These are phyloP conservation scores for Lepidium africanum DNA, from an alignment of 345 rosid genomes.

Conservation along the genomic window DNA sequence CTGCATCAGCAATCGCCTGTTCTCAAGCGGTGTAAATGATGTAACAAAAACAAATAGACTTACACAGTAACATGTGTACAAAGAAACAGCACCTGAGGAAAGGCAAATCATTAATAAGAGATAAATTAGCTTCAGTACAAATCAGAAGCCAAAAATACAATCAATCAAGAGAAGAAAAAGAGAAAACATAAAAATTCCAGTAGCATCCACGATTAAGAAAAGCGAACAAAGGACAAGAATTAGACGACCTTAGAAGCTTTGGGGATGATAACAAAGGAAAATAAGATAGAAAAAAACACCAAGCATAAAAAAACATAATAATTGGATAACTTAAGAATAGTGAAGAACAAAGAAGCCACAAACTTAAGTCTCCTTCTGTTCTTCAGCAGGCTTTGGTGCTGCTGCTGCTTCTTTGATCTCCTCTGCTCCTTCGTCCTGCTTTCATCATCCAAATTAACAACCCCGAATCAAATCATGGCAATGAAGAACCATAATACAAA, in stretches of 20 bases:
- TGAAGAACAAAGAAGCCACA: slow-evolving; percentile 10
- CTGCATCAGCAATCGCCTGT: too few species aligned
- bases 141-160: not conserved
- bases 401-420: slow-evolving; percentile 67
- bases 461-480: not conserved
- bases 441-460: not conserved
- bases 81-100: not conserved
- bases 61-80: not conserved
- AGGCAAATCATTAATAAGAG: slow-evolving; percentile 7
- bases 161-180: not conserved
- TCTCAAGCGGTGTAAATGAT: too few species aligned
- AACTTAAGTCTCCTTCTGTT: slow-evolving; percentile 39
- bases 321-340: slow-evolving; percentile 35
- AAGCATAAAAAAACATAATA: slow-evolving; percentile 40
- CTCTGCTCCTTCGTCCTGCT: slow-evolving; percentile 79
- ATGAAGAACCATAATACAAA: not conserved
- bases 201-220: slow-evolving; percentile 35
- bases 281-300: slow-evolving; percentile 34
- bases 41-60: not conserved
- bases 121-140: not conserved
- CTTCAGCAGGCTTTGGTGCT: slow-evolving; percentile 58
- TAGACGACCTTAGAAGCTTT: slow-evolving; percentile 36
- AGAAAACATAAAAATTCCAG: slow-evolving; percentile 10
- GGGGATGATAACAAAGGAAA: slow-evolving; percentile 17
- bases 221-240: slow-evolving; percentile 42